phyloP scores from a whole-genome alignment of 2,329 filamentous ascomycete species.

The Cryphonectria nitschkei region DNA sequence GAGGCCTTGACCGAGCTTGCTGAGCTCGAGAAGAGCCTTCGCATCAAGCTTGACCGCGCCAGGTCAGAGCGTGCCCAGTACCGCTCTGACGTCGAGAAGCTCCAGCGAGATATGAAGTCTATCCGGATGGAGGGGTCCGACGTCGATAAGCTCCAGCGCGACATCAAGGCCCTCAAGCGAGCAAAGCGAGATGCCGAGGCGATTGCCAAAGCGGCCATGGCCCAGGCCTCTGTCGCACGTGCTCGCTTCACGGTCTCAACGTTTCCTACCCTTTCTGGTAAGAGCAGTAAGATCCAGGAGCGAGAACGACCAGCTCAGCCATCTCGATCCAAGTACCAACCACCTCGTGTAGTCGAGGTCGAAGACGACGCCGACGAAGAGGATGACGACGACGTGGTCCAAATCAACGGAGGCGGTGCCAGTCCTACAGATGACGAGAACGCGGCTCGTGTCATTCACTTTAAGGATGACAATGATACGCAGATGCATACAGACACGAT shows the following conservation, averaged over 20 bases:
- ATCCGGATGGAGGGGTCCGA: conserved; percentile 46
- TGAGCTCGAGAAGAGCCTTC: conserved; percentile 61
- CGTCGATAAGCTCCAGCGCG: conserved; percentile 53
- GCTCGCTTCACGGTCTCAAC: conserved; percentile 27
- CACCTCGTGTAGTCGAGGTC: conserved; percentile 35
- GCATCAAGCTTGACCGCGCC: conserved; percentile 69
- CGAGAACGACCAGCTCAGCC: conserved; percentile 1
- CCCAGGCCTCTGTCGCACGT: conserved; percentile 29
- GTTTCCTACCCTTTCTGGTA: conserved; percentile 8
- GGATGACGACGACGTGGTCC: conserved; percentile 25
- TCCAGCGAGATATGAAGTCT: conserved; percentile 54
- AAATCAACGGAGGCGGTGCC: conserved; percentile 1
- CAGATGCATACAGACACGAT: conserved; percentile 62
- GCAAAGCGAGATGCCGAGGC: conserved; percentile 43
- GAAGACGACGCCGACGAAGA: conserved; percentile 33
- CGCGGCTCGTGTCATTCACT: conserved; percentile 29
- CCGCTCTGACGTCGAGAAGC: conserved; percentile 57
- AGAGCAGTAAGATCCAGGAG: conserved; percentile 23
- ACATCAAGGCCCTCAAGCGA: conserved; percentile 51
- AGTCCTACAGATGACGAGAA: conserved; percentile 22
- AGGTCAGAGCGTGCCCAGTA: conserved; percentile 67
- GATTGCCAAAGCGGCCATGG: conserved; percentile 33
- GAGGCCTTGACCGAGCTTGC: conserved; percentile 62
- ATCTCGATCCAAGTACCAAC: conserved; percentile 27
- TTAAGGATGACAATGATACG: conserved; percentile 39